Conservation (phyloP, 192 early-diverging fungal species). For the Entrophospora sp. region DNA sequence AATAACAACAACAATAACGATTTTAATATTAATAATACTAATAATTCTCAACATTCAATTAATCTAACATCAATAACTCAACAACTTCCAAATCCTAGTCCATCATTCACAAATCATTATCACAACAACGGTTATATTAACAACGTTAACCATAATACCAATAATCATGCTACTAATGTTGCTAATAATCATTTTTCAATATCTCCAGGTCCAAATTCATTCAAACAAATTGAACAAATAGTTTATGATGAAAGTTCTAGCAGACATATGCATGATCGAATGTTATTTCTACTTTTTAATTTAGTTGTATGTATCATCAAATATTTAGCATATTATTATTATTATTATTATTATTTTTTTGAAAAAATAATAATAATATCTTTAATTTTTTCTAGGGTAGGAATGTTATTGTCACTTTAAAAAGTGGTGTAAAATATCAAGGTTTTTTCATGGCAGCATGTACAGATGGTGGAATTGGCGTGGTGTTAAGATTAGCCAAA, state of each 20-base stretch:
- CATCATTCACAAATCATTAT: neutral
- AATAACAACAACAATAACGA: too few relatives aligned
- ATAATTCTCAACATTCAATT: constrained; percentile 12
- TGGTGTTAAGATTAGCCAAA: constrained; percentile 53
- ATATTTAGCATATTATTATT: too few relatives aligned
- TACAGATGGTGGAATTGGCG: constrained; percentile 52
- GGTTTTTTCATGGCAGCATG: constrained; percentile 60
- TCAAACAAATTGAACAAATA: constrained; percentile 21
- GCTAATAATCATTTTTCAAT: too few relatives aligned
- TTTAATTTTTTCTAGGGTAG: constrained; percentile 61
- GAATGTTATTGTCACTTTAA: constrained; percentile 48
- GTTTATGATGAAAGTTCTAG: constrained; percentile 23
- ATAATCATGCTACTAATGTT: too few relatives aligned
- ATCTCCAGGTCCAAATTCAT: neutral
- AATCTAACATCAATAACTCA: constrained; percentile 2
- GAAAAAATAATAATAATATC: too few relatives aligned
- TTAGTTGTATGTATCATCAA: constrained; percentile 64
- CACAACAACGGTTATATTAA: too few relatives aligned
- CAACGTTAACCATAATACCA: too few relatives aligned
- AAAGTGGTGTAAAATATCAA: constrained; percentile 51
- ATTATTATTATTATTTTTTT: too few relatives aligned
- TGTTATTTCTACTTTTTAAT: constrained; percentile 55
- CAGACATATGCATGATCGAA: constrained; percentile 52
- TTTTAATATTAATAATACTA: too few relatives aligned
- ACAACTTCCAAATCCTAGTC: neutral